Conservation (phyloP, 2,329 filamentous ascomycete genomes). For the Microdochium nivale region DNA sequence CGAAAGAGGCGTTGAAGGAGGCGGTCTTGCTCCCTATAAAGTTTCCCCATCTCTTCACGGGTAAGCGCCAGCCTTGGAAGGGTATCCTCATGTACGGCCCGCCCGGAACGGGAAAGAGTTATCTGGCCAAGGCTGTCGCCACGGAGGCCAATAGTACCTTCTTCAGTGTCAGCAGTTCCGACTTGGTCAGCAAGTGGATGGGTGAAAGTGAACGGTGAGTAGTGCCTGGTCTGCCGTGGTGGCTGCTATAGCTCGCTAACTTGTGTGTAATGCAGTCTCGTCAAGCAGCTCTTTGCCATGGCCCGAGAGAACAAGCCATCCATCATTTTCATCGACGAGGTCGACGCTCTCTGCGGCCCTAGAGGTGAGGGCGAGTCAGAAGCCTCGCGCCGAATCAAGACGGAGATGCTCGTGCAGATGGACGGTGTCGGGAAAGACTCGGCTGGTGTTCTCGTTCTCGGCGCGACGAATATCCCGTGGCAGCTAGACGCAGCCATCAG, state of each 20-base stretch:
- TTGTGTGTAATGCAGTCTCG: constrained; percentile 51
- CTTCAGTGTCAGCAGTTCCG: constrained; percentile 95
- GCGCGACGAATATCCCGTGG: constrained; percentile 98
- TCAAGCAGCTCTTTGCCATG: constrained; percentile 96
- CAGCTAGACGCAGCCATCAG: constrained; percentile 94
- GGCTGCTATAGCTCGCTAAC: neutral
- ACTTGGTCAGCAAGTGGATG: constrained; percentile 99
- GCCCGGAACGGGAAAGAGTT: constrained; percentile 95
- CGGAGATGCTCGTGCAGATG: constrained; percentile 97
- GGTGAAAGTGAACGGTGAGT: constrained; percentile 90
- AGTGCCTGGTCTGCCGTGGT: neutral
- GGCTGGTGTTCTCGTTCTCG: constrained; percentile 86
- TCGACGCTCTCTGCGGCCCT: constrained; percentile 91
- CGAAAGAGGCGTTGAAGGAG: constrained; percentile 96
- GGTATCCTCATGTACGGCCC: constrained; percentile 94
- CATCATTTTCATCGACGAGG: constrained; percentile 98
- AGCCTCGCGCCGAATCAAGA: constrained; percentile 95
- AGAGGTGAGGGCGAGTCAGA: constrained; percentile 93
- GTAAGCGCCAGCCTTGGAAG: constrained; percentile 97
- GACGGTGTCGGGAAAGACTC: constrained; percentile 96
- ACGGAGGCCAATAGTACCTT: constrained; percentile 99
- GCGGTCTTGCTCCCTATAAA: constrained; percentile 97
- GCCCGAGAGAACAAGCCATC: constrained; percentile 95
- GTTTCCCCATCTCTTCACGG: constrained; percentile 92
- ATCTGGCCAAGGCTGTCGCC: constrained; percentile 92